Percentiles rank a stretch among this genome's conserved stretches.
phyloP scores from a whole-genome alignment of 352 stramenopile species.

The Phytophthora uliginosa region DNA sequence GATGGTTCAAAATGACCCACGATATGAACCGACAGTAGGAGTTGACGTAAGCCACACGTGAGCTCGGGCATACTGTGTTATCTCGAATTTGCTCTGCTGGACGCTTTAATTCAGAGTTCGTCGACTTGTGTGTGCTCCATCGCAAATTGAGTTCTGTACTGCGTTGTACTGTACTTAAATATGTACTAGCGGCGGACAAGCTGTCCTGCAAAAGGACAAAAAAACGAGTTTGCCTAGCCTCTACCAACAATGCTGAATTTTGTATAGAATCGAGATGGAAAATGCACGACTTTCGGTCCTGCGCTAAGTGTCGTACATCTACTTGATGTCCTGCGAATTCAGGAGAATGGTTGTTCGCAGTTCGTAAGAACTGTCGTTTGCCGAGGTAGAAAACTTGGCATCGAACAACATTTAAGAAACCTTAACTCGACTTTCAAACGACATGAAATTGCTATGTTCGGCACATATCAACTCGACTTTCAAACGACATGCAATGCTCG shows the following conservation, averaged over 20 bases:
- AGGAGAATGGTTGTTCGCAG: no score
- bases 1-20: conserved; percentile 7
- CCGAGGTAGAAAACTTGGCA: no score
- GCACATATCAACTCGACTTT: no score
- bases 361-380: no score
- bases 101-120: neutral
- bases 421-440: no score
- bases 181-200: neutral
- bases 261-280: neutral
- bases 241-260: neutral
- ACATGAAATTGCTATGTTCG: no score
- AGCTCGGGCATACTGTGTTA: neutral
- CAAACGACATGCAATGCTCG: no score
- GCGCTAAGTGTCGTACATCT: neutral
- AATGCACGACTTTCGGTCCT: neutral
- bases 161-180: no score
- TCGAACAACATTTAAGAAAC: no score
- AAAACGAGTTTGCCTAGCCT: neutral
- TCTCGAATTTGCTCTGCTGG: neutral
- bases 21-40: conserved; percentile 23
- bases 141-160: neutral
- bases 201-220: neutral
- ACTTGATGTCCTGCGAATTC: neutral
- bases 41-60: neutral
- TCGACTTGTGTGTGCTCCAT: neutral